Evolutionary conservation across 78 protist genomes (phyloP).

Genomic region (Dictyostelium firmibasis): DNA sequence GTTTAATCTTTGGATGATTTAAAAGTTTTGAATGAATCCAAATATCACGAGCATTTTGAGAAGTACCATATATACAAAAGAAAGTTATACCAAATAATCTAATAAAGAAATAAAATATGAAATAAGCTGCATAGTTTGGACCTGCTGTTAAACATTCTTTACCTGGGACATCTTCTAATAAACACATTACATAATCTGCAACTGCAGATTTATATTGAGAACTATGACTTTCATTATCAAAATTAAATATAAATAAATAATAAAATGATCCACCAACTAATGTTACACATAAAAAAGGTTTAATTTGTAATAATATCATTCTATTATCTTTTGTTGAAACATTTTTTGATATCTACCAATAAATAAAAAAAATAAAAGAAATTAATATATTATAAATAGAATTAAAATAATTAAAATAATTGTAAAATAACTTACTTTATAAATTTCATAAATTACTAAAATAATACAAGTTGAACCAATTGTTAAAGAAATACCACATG

Average conservation of each 20-base stretch:
- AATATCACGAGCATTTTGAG: not conserved
- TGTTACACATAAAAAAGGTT: slow-evolving; percentile 47
- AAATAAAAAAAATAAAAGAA: too few relatives aligned
- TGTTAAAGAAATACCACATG: not conserved
- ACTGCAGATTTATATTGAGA: not conserved
- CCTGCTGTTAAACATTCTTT: not conserved
- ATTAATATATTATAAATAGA: not conserved
- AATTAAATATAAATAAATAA: slow-evolving; percentile 9
- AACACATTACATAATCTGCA: not conserved
- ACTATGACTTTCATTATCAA: not conserved
- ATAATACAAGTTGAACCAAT: slow-evolving; percentile 14
- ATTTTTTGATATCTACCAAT: slow-evolving; percentile 39
- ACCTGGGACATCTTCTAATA: not conserved
- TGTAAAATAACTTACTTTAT: not conserved
- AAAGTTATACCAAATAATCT: slow-evolving; percentile 6
- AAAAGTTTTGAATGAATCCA: not conserved
- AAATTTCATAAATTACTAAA: slow-evolving; percentile 33
- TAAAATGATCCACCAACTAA: slow-evolving; percentile 40
- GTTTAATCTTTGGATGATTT: not conserved
- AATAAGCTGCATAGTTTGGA: not conserved
- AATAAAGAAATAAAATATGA: slow-evolving; percentile 13
- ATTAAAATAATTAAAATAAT: not conserved
- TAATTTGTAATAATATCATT: slow-evolving; percentile 21
- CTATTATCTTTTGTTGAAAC: slow-evolving; percentile 26
- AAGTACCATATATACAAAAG: slow-evolving; percentile 15